A percentile compares a stretch with the other conserved stretches of the same genome.
Conservation (phyloP, 2,329 filamentous ascomycete genomes). For the Calonectria honghensis region DNA sequence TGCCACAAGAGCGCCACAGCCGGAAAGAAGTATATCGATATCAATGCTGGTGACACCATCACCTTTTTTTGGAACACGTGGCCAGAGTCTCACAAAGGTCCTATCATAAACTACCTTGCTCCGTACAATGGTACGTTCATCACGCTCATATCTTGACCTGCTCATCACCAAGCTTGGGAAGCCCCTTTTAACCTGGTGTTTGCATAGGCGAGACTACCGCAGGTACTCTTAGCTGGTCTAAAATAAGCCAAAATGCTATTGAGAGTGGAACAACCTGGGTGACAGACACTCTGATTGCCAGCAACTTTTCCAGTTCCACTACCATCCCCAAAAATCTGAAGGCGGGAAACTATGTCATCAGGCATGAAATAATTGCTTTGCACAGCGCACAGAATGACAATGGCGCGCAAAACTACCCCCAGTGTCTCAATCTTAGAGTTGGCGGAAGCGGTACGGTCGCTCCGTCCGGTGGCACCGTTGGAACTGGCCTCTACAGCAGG, state of each 20-base stretch:
- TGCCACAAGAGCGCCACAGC: slow-evolving; percentile 65
- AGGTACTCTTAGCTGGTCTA: slow-evolving; percentile 74
- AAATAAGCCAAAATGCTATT: slow-evolving; percentile 75
- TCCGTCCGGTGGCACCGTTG: slow-evolving; percentile 53
- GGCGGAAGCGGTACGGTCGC: slow-evolving; percentile 61
- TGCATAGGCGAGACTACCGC: slow-evolving; percentile 54
- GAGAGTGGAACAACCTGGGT: slow-evolving; percentile 61
- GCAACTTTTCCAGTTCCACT: slow-evolving; percentile 57
- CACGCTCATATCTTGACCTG: slow-evolving; percentile 59
- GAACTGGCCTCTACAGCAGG: slow-evolving; percentile 52
- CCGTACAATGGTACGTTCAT: slow-evolving; percentile 72
- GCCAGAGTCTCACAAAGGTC: slow-evolving; percentile 66
- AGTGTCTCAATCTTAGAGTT: slow-evolving; percentile 68
- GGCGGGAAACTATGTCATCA: slow-evolving; percentile 66
- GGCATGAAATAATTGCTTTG: slow-evolving; percentile 71
- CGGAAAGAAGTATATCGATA: slow-evolving; percentile 59
- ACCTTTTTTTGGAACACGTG: slow-evolving; percentile 64
- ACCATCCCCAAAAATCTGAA: slow-evolving; percentile 58
- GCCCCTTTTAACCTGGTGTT: background rate
- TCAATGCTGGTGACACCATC: slow-evolving; percentile 62
- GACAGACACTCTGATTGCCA: slow-evolving; percentile 63
- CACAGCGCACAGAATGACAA: slow-evolving; percentile 64
- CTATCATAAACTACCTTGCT: slow-evolving; percentile 78
- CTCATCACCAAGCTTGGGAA: background rate
- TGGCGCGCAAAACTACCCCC: slow-evolving; percentile 70